These are phyloP conservation scores for Niebla homalea DNA, from an alignment of 495 filamentous ascomycete genomes.

Conservation along the genomic window DNA sequence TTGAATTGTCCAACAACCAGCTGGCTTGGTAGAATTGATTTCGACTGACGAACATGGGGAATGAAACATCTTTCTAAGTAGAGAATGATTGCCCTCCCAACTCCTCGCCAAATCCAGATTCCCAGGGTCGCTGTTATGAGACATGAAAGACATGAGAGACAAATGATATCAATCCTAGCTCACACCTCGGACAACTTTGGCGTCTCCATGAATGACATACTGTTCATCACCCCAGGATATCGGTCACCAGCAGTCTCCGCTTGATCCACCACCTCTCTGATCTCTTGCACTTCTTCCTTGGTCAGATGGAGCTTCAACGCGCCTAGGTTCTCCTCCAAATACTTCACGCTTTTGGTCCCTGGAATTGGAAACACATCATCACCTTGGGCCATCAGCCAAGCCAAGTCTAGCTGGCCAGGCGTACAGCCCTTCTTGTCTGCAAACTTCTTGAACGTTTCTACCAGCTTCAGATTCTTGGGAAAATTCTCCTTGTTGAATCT, in stretches of 20 bases:
- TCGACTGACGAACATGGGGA: too few species aligned
- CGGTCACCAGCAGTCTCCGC: conserved; percentile 17
- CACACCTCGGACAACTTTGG: background rate
- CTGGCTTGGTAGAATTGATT: too few species aligned
- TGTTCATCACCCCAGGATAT: background rate
- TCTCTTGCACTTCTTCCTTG: conserved; percentile 32
- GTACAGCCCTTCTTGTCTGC: conserved; percentile 36
- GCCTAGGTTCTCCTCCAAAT: conserved; percentile 42
- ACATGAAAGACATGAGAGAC: too few species aligned
- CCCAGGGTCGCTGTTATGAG: too few species aligned
- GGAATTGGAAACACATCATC: conserved; percentile 45
- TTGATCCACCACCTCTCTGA: conserved; percentile 27
- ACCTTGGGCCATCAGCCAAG: conserved; percentile 40
- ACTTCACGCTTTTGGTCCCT: conserved; percentile 40
- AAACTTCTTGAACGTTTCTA: conserved; percentile 26
- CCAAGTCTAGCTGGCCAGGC: conserved; percentile 32
- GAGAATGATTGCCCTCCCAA: too few species aligned
- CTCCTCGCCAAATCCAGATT: too few species aligned
- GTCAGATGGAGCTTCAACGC: conserved; percentile 31
- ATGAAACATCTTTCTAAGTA: too few species aligned
- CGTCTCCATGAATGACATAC: background rate
- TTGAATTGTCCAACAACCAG: conserved; percentile 28
- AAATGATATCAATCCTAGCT: too few species aligned
- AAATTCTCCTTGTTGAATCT: conserved; percentile 39
- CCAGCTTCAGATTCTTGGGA: conserved; percentile 31